A percentile compares a stretch with the other conserved stretches of the same genome.
These are phyloP conservation scores for Xylaria nigripes DNA, from an alignment of 495 filamentous ascomycete genomes.

Conservation along the genomic window DNA sequence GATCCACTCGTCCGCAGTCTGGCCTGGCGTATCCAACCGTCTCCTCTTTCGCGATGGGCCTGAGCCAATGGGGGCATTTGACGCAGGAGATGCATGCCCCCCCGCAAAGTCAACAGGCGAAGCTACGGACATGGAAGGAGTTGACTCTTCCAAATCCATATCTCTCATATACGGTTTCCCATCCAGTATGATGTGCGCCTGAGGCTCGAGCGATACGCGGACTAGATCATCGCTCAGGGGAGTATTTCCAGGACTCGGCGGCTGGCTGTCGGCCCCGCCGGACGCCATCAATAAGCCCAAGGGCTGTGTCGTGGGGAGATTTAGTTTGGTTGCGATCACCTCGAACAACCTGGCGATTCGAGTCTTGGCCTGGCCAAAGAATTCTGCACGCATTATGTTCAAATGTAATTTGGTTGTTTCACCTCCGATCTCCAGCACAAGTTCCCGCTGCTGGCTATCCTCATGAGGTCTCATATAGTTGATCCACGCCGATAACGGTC, in stretches of 20 bases:
- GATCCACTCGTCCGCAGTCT: conserved; percentile 52
- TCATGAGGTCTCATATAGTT: conserved; percentile 76
- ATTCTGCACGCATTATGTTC: conserved; percentile 50
- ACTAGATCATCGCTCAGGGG: conserved; percentile 63
- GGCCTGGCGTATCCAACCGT: conserved; percentile 30
- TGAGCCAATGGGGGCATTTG: conserved; percentile 13
- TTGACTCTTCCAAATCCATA: conserved; percentile 20
- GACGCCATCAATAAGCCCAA: conserved; percentile 59
- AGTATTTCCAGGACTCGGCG: conserved; percentile 61
- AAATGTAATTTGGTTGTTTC: conserved; percentile 61
- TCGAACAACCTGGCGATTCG: conserved; percentile 66
- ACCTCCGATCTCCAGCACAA: conserved; percentile 70
- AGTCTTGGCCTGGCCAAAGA: conserved; percentile 59
- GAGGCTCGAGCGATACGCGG: conserved; percentile 54
- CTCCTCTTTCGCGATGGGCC: conserved; percentile 43
- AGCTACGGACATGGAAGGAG: conserved; percentile 26
- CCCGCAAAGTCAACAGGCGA: conserved; percentile 26
- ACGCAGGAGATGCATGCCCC: conserved; percentile 30
- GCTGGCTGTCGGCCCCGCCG: conserved; percentile 42
- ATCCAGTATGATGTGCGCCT: conserved; percentile 68
- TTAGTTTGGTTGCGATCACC: conserved; percentile 73
- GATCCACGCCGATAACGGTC: conserved; percentile 50
- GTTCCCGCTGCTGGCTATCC: conserved; percentile 61
- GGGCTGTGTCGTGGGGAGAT: conserved; percentile 56
- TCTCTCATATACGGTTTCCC: conserved; percentile 40